A percentile compares a stretch with the other conserved stretches of the same genome.
Evolutionary conservation across 2,329 filamentous ascomycete genomes (phyloP).

Genomic region (Fusarium kyushuense): DNA sequence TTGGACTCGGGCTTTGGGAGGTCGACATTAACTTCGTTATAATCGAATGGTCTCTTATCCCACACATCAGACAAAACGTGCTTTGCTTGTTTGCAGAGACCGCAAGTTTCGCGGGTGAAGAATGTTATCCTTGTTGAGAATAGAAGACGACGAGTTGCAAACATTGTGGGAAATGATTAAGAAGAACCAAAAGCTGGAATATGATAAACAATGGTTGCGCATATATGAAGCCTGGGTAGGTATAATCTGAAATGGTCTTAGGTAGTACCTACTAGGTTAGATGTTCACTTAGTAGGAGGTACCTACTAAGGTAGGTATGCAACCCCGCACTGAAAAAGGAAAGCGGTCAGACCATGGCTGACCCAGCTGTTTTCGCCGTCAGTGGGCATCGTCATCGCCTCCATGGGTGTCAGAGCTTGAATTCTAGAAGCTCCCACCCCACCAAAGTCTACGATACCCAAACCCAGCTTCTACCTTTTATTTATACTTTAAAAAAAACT

Average conservation of each 20-base stretch:
- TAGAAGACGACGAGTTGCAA: slow-evolving; percentile 61
- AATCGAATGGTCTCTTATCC: slow-evolving; percentile 74
- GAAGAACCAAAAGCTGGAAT: not conserved
- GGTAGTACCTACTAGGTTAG: not conserved
- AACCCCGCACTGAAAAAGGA: slow-evolving; percentile 52
- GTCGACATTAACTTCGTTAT: slow-evolving; percentile 78
- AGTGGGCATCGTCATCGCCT: slow-evolving; percentile 45
- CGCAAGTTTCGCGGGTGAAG: slow-evolving; percentile 79
- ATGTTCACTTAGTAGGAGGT: too few species aligned
- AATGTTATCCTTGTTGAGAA: slow-evolving; percentile 76
- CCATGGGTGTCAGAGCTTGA: slow-evolving; percentile 31
- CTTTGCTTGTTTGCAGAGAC: slow-evolving; percentile 77
- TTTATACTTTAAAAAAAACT: slow-evolving; percentile 11
- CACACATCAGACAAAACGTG: slow-evolving; percentile 75
- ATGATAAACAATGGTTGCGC: not conserved
- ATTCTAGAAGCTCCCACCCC: slow-evolving; percentile 59
- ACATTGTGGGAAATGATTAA: slow-evolving; percentile 57
- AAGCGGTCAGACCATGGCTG: slow-evolving; percentile 51
- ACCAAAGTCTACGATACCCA: slow-evolving; percentile 37
- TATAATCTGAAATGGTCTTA: slow-evolving; percentile 32
- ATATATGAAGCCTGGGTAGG: not conserved
- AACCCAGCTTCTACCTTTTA: slow-evolving; percentile 14
- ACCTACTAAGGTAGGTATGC: too few species aligned
- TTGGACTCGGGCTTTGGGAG: slow-evolving; percentile 73
- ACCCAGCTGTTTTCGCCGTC: slow-evolving; percentile 12